Conservation (phyloP, 129 eudicot species). For the Pulicaria dysenterica region DNA sequence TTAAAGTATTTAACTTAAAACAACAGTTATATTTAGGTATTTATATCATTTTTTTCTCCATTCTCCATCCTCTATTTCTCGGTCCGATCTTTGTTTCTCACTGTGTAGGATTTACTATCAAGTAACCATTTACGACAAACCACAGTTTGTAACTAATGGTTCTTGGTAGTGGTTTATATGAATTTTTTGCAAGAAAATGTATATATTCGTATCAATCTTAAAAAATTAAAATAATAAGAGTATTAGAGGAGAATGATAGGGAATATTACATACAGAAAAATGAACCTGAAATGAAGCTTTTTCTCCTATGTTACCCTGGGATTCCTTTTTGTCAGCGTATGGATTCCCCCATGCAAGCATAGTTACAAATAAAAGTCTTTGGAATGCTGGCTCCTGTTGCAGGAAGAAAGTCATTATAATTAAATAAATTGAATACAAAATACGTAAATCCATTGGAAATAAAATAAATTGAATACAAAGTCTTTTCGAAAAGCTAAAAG, state of each 20-base stretch:
- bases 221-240: slow-evolving; percentile 7
- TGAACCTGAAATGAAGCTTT: slow-evolving; percentile 70
- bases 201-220: background rate
- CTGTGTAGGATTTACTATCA: slow-evolving; percentile 5
- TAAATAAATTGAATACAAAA: slow-evolving; percentile 14
- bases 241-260: slow-evolving; percentile 23
- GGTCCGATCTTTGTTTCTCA: slow-evolving; percentile 5
- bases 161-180: background rate
- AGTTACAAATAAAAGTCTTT: slow-evolving; percentile 74
- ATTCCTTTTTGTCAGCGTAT: slow-evolving; percentile 44
- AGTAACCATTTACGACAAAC: background rate
- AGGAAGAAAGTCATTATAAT: slow-evolving; percentile 24
- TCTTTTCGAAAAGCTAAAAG: slow-evolving; percentile 1
- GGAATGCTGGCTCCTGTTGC: slow-evolving; percentile 84
- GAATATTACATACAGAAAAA: slow-evolving; percentile 39
- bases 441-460: background rate
- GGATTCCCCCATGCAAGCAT: slow-evolving; percentile 98
- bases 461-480: slow-evolving; percentile 10
- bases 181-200: background rate
- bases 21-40: background rate
- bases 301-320: slow-evolving; percentile 40
- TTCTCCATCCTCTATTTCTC: background rate
- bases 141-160: background rate
- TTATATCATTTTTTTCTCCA: slow-evolving; percentile 1
- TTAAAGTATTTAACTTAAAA: background rate